These are phyloP conservation scores for Euptelea pleiosperma DNA, from an alignment of 164 flowering plant genomes.

Conservation along the genomic window DNA sequence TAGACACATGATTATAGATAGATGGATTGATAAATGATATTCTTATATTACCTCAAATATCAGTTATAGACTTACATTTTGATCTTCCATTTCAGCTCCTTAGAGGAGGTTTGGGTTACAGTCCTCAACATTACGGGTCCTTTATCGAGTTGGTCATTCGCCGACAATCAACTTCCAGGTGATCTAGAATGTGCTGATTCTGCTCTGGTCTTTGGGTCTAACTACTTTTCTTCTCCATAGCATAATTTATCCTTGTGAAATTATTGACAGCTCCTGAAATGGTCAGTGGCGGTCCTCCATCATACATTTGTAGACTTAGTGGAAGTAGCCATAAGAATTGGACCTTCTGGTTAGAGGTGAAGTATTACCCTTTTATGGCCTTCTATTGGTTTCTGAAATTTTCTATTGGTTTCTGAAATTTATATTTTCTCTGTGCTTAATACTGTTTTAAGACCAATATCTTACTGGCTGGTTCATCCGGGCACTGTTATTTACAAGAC, in stretches of 20 bases:
- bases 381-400: background rate
- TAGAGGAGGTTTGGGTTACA: constrained; percentile 89
- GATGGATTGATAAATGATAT: background rate
- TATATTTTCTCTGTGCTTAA: background rate
- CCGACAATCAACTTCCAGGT: constrained; percentile 75
- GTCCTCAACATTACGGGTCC: constrained; percentile 96
- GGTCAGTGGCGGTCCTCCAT: constrained; percentile 68
- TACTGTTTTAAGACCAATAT: too few species aligned
- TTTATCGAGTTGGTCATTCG: constrained; percentile 88
- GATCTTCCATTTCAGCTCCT: constrained; percentile 53
- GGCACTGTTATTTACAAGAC: too few species aligned
- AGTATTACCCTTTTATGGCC: constrained; percentile 1
- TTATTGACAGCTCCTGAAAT: constrained; percentile 62
- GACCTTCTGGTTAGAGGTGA: constrained; percentile 98
- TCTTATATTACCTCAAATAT: background rate
- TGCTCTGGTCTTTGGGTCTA: background rate
- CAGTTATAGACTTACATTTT: constrained; percentile 6
- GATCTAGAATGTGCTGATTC: background rate
- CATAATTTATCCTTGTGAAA: constrained; percentile 11
- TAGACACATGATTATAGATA: background rate
- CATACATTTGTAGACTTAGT: constrained; percentile 80
- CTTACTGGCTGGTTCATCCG: too few species aligned
- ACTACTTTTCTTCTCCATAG: background rate
- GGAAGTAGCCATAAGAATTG: constrained; percentile 67
- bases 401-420: too few species aligned